These are phyloP conservation scores for Debaryomyces fabryi DNA, from an alignment of 1,139 yeast species.

Conservation along the genomic window DNA sequence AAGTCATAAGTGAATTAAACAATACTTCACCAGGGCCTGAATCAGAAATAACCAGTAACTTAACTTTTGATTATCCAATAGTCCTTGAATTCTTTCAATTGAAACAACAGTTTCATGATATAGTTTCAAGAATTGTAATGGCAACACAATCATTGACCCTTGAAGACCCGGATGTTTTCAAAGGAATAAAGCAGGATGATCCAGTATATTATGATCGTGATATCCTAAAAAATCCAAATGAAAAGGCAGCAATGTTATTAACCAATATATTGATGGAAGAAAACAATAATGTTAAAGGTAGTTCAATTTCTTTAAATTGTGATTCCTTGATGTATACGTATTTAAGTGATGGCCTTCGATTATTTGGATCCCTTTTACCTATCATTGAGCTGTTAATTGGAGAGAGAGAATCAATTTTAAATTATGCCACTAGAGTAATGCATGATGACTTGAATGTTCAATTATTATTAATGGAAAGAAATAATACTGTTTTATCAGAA, in stretches of 20 bases:
- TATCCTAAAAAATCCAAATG: slow-evolving; percentile 44
- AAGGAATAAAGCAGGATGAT: slow-evolving; percentile 61
- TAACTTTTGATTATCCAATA: slow-evolving; percentile 60
- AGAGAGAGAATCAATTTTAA: slow-evolving; percentile 68
- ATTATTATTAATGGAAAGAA: slow-evolving; percentile 60
- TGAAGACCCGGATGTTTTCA: slow-evolving; percentile 73
- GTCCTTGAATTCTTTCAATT: slow-evolving; percentile 73
- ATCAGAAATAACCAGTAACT: slow-evolving; percentile 16
- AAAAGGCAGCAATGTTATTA: slow-evolving; percentile 53
- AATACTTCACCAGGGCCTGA: not conserved
- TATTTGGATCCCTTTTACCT: slow-evolving; percentile 45
- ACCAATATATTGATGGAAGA: slow-evolving; percentile 50
- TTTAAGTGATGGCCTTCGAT: slow-evolving; percentile 48
- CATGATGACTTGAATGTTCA: slow-evolving; percentile 70
- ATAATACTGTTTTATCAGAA: slow-evolving; percentile 51
- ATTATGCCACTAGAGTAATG: slow-evolving; percentile 77
- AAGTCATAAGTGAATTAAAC: slow-evolving; percentile 7
- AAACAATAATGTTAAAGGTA: slow-evolving; percentile 42
- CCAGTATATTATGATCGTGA: slow-evolving; percentile 46
- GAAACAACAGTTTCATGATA: slow-evolving; percentile 74
- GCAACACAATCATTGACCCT: slow-evolving; percentile 72
- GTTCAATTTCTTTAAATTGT: slow-evolving; percentile 51
- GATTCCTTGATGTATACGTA: slow-evolving; percentile 49
- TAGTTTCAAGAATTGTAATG: slow-evolving; percentile 61
- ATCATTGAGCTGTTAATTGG: slow-evolving; percentile 62